Conservation (phyloP, 1,284 basidiomycete genomes). For the Dichomitus squalens region DNA sequence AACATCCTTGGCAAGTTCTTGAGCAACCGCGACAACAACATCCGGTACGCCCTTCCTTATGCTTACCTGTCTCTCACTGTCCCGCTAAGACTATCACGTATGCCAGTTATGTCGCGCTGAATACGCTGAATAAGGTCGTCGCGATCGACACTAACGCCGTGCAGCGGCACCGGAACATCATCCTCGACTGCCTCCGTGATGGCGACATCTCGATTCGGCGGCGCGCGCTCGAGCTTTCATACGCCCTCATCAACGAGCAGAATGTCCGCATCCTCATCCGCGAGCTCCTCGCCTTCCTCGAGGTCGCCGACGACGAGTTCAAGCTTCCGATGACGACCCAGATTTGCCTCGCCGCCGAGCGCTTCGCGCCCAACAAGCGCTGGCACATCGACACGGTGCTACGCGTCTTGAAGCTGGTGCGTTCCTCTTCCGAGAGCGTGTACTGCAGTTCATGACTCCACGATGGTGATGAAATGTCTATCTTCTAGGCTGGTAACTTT, state of each 20-base stretch:
- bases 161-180: conserved; percentile 96
- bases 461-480: not conserved
- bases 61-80: not conserved
- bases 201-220: conserved; percentile 99
- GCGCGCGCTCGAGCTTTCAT: conserved; percentile 95
- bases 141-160: conserved; percentile 98
- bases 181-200: conserved; percentile 96
- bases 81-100: not conserved
- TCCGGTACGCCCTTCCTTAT: conserved; percentile 63
- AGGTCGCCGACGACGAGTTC: conserved; percentile 99
- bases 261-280: conserved; percentile 93
- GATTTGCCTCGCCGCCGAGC: conserved; percentile 94
- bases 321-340: conserved; percentile 98
- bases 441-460: not conserved
- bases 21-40: conserved; percentile 98
- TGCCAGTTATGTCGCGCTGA: conserved; percentile 92
- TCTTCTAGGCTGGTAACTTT: conserved; percentile 90
- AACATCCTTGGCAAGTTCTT: conserved; percentile 99
- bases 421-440: conserved; percentile 33
- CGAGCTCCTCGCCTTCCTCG: conserved; percentile 94
- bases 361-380: conserved; percentile 96
- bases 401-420: conserved; percentile 87
- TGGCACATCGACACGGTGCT: conserved; percentile 99
- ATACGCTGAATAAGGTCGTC: conserved; percentile 99
- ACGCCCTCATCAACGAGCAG: conserved; percentile 95